Evolutionary conservation across 495 filamentous ascomycete species (phyloP).

Genomic region (Trichoderma orchidacearum): DNA sequence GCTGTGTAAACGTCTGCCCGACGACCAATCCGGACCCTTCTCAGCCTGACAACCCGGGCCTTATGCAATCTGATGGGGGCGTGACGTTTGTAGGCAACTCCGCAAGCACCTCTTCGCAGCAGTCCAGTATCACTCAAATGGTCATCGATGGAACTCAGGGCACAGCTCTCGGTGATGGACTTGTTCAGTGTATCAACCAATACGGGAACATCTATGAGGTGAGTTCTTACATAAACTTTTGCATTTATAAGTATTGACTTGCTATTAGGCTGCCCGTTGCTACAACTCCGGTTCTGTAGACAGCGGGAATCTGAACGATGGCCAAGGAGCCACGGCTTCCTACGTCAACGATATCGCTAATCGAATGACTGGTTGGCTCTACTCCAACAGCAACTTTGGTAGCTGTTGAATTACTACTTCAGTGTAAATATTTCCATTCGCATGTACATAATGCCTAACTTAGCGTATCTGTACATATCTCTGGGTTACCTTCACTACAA

Average conservation of each 20-base stretch:
- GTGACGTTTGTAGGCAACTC: conserved; percentile 7
- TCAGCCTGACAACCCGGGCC: conserved; percentile 18
- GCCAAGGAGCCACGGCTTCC: conserved; percentile 35
- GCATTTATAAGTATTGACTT: conserved; percentile 6
- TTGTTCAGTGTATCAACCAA: conserved; percentile 17
- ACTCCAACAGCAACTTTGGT: background rate
- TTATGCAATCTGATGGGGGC: conserved; percentile 25
- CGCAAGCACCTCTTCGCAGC: conserved; percentile 8
- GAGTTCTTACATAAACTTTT: conserved; percentile 12
- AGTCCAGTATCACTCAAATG: conserved; percentile 16
- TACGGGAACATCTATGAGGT: conserved; percentile 8
- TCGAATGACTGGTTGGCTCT: conserved; percentile 31
- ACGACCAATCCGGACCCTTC: conserved; percentile 19
- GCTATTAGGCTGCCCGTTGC: conserved; percentile 24
- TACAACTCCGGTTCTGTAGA: conserved; percentile 42
- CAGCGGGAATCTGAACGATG: conserved; percentile 33
- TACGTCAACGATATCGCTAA: conserved; percentile 46
- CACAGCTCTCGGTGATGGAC: conserved; percentile 20
- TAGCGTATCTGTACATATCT: too few species aligned
- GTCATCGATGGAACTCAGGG: conserved; percentile 23
- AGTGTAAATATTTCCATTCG: background rate
- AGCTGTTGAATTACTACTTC: background rate
- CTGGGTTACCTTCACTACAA: too few species aligned
- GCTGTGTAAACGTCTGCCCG: conserved; percentile 29
- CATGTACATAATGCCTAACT: too few species aligned